Conservation (phyloP, 108 stramenopile species). For the Skeletonema potamos region DNA sequence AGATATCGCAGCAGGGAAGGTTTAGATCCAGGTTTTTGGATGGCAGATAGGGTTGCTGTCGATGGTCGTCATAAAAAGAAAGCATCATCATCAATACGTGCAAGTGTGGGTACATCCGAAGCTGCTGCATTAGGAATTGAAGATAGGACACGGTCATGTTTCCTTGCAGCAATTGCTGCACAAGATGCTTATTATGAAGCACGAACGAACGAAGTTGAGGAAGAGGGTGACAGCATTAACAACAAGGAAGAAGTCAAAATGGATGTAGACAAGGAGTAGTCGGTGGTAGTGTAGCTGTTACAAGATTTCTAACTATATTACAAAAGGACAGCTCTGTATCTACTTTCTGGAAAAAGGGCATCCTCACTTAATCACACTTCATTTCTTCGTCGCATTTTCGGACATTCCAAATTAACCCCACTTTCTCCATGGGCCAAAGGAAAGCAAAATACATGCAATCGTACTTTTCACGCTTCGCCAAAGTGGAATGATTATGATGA, state of each 20-base stretch:
- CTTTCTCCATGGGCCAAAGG: slow-evolving; percentile 35
- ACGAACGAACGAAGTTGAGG: slow-evolving; percentile 11
- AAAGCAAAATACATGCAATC: slow-evolving; percentile 47
- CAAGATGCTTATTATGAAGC: slow-evolving; percentile 60
- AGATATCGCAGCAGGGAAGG: slow-evolving; percentile 57
- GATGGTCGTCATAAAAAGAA: neutral
- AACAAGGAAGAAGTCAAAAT: neutral
- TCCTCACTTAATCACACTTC: neutral
- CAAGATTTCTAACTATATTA: neutral
- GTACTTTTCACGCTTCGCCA: slow-evolving; percentile 39
- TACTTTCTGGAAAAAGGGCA: neutral
- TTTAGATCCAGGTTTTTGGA: slow-evolving; percentile 81
- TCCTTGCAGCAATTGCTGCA: slow-evolving; percentile 57
- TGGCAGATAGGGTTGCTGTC: slow-evolving; percentile 34
- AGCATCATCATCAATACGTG: neutral
- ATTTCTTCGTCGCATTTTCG: neutral
- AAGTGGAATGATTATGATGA: slow-evolving; percentile 47
- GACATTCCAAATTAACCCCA: slow-evolving; percentile 52
- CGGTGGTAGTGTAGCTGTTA: neutral
- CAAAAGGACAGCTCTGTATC: neutral
- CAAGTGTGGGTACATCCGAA: slow-evolving; percentile 31
- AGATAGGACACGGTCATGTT: slow-evolving; percentile 15
- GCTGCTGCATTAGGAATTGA: slow-evolving; percentile 40
- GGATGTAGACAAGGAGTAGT: slow-evolving; percentile 7
- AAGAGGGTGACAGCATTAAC: too few species aligned